A percentile compares a stretch with the other conserved stretches of the same genome.
Evolutionary conservation across 1,284 basidiomycete species (phyloP).

Genomic region (Kalmanozyma brasiliensis): DNA sequence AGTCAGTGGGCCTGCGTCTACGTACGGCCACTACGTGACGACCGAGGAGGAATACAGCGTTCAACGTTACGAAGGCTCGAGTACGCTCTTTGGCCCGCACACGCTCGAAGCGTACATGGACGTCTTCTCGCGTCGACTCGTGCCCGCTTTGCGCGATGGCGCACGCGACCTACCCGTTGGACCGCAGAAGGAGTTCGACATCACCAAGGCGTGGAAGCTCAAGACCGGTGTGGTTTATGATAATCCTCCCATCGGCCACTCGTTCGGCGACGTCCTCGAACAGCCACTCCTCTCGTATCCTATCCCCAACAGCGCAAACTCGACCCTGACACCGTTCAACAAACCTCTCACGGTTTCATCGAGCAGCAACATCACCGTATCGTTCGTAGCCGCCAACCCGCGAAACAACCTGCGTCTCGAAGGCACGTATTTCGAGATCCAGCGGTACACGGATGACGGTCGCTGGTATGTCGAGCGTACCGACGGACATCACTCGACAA

Average conservation of each 20-base stretch:
- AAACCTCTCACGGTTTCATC: slow-evolving; percentile 6
- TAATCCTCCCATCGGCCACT: slow-evolving; percentile 70
- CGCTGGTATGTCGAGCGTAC: slow-evolving; percentile 75
- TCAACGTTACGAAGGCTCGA: slow-evolving; percentile 84
- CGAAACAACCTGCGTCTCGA: slow-evolving; percentile 82
- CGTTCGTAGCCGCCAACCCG: slow-evolving; percentile 82
- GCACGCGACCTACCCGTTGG: slow-evolving; percentile 73
- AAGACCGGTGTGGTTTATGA: slow-evolving; percentile 54
- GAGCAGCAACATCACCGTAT: slow-evolving; percentile 73
- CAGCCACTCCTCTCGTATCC: slow-evolving; percentile 73
- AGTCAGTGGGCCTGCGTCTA: slow-evolving; percentile 77
- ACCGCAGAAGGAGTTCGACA: slow-evolving; percentile 76
- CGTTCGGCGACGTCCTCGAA: slow-evolving; percentile 76
- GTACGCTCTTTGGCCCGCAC: slow-evolving; percentile 82
- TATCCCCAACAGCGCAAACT: slow-evolving; percentile 70
- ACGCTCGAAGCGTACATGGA: slow-evolving; percentile 83
- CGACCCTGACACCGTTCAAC: slow-evolving; percentile 5
- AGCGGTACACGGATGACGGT: slow-evolving; percentile 70
- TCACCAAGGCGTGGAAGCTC: slow-evolving; percentile 73
- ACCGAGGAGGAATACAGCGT: slow-evolving; percentile 80
- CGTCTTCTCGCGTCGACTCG: slow-evolving; percentile 72
- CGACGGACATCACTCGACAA: slow-evolving; percentile 83
- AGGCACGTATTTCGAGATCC: slow-evolving; percentile 78
- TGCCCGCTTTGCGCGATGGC: slow-evolving; percentile 69
- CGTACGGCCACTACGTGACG: slow-evolving; percentile 78